Base-by-base conservation (phyloP, 148 eudicot genomes). In the Cornus florida region DNA sequence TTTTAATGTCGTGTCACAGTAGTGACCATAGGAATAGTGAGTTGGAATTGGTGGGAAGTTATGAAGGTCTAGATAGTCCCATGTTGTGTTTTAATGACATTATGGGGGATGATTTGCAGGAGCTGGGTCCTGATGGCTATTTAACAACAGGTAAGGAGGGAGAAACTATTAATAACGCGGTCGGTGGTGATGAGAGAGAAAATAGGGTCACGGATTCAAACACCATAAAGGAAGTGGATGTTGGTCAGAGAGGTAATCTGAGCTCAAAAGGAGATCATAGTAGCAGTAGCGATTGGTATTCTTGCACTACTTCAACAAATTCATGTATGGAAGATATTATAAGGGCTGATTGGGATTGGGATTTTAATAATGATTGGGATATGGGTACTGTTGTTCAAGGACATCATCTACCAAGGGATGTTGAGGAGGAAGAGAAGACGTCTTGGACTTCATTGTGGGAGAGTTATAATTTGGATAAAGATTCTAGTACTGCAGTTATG, bases 371-470 rank as follows among this genome's bases (percentile, higher is more conserved):
- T 43, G 6, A 43, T 43, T 43, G 48, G 48, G 48, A 43, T 39
- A 39, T 9, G 69, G 35, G 50, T 28, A 28, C 28, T 28, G 56
- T 69, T 1, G 76, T 74, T 23, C 16, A 46, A 38, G 85, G 72
- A 17, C 73, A 57, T 57, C 17, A 62, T 62, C 23, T 13, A 6
- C n/a, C 69, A 24, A 78, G 83, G 77, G 53, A 35, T 35, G 28
- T 28, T 28, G 4, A 33, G 46, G 82, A 75, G 5, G 84, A 48
- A 33, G 85, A 86, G 22, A 78, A 83, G 73, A 84, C 84, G 65
- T 38, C 88, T 4, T 4, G 8, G 20, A 83, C 88, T 31, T 85
- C 87, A 88, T 68, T 89, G 72, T 89, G 88, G 88, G 91, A 79
- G 5, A 75, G 66, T 79, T 83, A 84, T 69, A 78, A 70, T 68